Evolutionary conservation across 2,329 filamentous ascomycete genomes (phyloP).

Genomic region (Thielaviopsis ethacetica): DNA sequence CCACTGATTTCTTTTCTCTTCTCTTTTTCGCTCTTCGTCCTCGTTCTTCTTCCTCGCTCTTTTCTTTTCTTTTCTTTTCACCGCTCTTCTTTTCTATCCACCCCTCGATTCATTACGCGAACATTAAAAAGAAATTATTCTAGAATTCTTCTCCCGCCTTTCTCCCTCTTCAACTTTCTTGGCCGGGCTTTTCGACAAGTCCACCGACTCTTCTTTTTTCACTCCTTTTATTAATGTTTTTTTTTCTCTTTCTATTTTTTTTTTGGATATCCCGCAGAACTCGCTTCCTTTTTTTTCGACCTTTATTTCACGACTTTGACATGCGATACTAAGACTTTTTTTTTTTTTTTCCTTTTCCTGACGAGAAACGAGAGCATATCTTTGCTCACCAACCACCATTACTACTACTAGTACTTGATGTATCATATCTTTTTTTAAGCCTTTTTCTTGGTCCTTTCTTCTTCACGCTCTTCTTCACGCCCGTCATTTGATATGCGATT

Average conservation of each 20-base stretch:
- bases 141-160: background rate
- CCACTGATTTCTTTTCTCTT: constrained; percentile 15
- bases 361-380: too few relatives aligned
- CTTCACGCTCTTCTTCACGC: background rate
- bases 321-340: background rate
- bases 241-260: background rate
- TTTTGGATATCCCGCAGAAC: background rate
- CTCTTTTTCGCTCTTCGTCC: background rate
- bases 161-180: background rate
- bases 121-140: background rate
- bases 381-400: too few relatives aligned
- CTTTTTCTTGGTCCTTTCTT: background rate
- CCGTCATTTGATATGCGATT: background rate
- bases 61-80: background rate
- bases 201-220: background rate
- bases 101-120: background rate
- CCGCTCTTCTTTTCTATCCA: background rate
- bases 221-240: background rate
- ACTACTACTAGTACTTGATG: background rate
- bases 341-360: background rate
- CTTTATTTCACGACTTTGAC: background rate
- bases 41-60: background rate
- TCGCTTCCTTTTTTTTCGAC: background rate
- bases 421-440: background rate
- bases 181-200: background rate